A percentile compares a stretch with the other conserved stretches of the same genome.
Conservation (phyloP, 495 filamentous ascomycete genomes). For the Penicillium nucicola region DNA sequence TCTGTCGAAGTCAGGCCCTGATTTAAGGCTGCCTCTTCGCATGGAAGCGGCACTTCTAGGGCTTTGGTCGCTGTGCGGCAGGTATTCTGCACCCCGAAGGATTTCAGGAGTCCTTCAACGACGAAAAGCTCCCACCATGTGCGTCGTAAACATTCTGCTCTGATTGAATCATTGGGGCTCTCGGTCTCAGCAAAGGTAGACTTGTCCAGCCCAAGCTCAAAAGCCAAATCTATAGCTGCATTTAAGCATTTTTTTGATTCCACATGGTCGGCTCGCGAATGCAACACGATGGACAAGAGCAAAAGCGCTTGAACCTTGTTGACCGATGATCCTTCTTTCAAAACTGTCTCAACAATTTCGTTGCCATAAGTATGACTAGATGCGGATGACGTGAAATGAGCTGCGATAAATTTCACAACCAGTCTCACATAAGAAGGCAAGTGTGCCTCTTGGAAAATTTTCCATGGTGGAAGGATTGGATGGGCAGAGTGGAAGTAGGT, state of each 20-base stretch:
- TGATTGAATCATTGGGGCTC: slow-evolving; percentile 47
- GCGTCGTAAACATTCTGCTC: slow-evolving; percentile 73
- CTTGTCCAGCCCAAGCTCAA: slow-evolving; percentile 72
- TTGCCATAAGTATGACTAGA: slow-evolving; percentile 38
- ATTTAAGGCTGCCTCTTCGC: slow-evolving; percentile 43
- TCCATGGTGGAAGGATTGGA: slow-evolving; percentile 37
- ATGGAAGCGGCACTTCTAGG: slow-evolving; percentile 37
- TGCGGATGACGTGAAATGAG: slow-evolving; percentile 39
- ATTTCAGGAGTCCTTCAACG: slow-evolving; percentile 59
- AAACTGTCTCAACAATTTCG: slow-evolving; percentile 28
- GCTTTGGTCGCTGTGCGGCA: slow-evolving; percentile 33
- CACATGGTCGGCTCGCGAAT: slow-evolving; percentile 66
- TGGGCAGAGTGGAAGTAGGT: slow-evolving; percentile 43
- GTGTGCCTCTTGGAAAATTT: slow-evolving; percentile 22
- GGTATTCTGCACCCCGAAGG: slow-evolving; percentile 32
- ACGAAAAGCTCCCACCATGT: slow-evolving; percentile 92
- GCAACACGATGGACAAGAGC: slow-evolving; percentile 70
- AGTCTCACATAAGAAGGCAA: slow-evolving; percentile 37
- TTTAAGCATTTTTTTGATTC: slow-evolving; percentile 63
- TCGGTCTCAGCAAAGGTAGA: slow-evolving; percentile 43
- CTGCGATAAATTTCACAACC: slow-evolving; percentile 43
- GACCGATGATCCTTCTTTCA: slow-evolving; percentile 25
- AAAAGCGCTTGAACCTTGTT: slow-evolving; percentile 70
- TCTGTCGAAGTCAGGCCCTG: slow-evolving; percentile 33
- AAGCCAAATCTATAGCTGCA: slow-evolving; percentile 63